Base-by-base conservation (phyloP, 1,139 yeast species). In the Candida glucosophila region DNA sequence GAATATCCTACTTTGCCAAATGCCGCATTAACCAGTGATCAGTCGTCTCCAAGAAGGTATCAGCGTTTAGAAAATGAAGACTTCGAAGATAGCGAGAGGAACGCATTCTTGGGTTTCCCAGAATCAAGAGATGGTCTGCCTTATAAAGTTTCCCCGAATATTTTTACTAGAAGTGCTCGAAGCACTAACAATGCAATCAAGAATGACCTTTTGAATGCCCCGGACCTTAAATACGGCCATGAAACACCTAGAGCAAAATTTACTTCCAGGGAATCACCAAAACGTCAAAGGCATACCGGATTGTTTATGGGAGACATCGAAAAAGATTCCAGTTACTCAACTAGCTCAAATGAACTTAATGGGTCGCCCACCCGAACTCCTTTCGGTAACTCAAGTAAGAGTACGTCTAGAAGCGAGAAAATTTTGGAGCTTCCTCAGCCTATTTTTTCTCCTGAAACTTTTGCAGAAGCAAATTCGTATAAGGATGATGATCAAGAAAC, bases 201-300 rank as follows among this genome's bases (percentile, higher is more conserved):
- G 27, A 32, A 37, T 17, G 41, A 34, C 3, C 33, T 51, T 19
- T 44, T 41, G 12, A 41, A 38, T 17, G 45, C 58, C 6, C 60
- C 60, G 2, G 41, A 43, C 23, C 44, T 53, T 22, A 38, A 35
- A 28, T 47, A 29, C 29, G 39, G 37, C 15, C 35, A 29, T 7
- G 36, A 37, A 3, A 70, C 78, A 3, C 64, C 75, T 4, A 52
- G 78, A 38, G 67, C 74, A 6, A 66, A 66, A 28, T 76, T 63
- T 39, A 74, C 85, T 1, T 56, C 68, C 14, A 55, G 67, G 36
- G 86, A 77, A 40, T 77, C 86, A 0, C 90, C 90, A 17, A 67
- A 61, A 31, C 68, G 83, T 44, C 63, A 63, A 24, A 58, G 54
- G 15, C 63, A 62, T 26, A 66, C 68, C 3, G 63, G 72, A n/a